Evolutionary conservation across 2,329 filamentous ascomycete species (phyloP), one percentile per base, ranked within the genome.

Genomic region (Ceratocystis variospora): DNA sequence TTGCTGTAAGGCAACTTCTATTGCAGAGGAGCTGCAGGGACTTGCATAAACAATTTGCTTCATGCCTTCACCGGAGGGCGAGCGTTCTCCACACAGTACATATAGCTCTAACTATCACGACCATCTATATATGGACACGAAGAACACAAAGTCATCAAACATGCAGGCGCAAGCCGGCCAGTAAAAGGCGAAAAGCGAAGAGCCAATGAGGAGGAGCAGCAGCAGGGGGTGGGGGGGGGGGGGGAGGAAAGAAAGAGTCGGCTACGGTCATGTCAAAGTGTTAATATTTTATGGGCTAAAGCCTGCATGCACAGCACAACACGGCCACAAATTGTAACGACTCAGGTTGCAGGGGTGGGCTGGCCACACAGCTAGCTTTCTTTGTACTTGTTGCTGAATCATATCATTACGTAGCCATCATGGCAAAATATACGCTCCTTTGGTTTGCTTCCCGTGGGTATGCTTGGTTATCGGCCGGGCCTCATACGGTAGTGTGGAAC

Each of bases 271-370:
- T 53, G 15, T 25, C 37, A 41, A 28, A 28, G 10, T 41, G 37
- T 7, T 53, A 53, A 25, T 28, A 15, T 28, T 28, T 19, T 25
- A 25, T 53, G 19, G 48, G 17, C 28, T 37, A 31, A 17, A 8
- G 55, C 55, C 55, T 37, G 55, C 17, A 37, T 31, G 28, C 55
- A 19, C 55, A 59, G 55, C 55, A 59, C 28, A 59, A 37, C 55
- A 59, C 55, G 55, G 55, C 55, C 55, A 59, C 55, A 59, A 28
- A 37, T n/a, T 59, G 55, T 37, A 59, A 59, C 55, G 28, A n/a
- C 33, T 37, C 31, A 33, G 28, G 55, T 19, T 59, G 55, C 55
- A 59, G 15, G 55, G 28, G 3, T 28, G 53, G 28, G 5, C 19
- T 28, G 10, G 22, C 50, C 22, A 55, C 50, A 59, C 1, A 7